phyloP scores from a whole-genome alignment of 2,329 filamentous ascomycete species.

The Colletotrichum destructivum region DNA sequence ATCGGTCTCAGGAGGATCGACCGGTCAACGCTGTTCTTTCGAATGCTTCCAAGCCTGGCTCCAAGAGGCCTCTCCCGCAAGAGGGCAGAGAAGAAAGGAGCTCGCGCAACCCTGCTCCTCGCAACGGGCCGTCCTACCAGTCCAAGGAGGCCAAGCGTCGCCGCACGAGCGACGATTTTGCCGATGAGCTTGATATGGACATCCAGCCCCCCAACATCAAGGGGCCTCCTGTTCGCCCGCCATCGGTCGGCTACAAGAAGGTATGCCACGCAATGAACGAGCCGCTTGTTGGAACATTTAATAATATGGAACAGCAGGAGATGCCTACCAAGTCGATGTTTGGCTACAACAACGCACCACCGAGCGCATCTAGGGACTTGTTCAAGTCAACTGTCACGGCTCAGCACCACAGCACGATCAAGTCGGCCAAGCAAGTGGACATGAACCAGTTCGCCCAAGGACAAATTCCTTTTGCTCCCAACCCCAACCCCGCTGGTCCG shows the following conservation, averaged over 20 bases:
- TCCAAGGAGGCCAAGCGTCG: slow-evolving; percentile 83
- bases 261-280: slow-evolving; percentile 59
- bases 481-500: slow-evolving; percentile 67
- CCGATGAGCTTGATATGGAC: slow-evolving; percentile 73
- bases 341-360: slow-evolving; percentile 74
- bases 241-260: slow-evolving; percentile 78
- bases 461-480: slow-evolving; percentile 90
- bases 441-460: slow-evolving; percentile 91
- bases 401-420: slow-evolving; percentile 76
- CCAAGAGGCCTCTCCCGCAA: slow-evolving; percentile 81
- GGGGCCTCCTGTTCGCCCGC: slow-evolving; percentile 85
- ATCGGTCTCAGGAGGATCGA: slow-evolving; percentile 73
- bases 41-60: slow-evolving; percentile 77
- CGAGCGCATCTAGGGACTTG: slow-evolving; percentile 68
- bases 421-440: slow-evolving; percentile 79
- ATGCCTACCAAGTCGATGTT: slow-evolving; percentile 72
- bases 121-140: slow-evolving; percentile 75
- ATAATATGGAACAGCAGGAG: slow-evolving; percentile 62
- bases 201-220: slow-evolving; percentile 76
- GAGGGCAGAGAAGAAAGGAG: slow-evolving; percentile 72
- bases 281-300: background rate
- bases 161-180: slow-evolving; percentile 80
- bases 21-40: slow-evolving; percentile 73
- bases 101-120: slow-evolving; percentile 61
- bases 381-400: slow-evolving; percentile 77